These are phyloP conservation scores for Xylaria sp. DNA, from an alignment of 2,329 filamentous ascomycete species.

Conservation along the genomic window DNA sequence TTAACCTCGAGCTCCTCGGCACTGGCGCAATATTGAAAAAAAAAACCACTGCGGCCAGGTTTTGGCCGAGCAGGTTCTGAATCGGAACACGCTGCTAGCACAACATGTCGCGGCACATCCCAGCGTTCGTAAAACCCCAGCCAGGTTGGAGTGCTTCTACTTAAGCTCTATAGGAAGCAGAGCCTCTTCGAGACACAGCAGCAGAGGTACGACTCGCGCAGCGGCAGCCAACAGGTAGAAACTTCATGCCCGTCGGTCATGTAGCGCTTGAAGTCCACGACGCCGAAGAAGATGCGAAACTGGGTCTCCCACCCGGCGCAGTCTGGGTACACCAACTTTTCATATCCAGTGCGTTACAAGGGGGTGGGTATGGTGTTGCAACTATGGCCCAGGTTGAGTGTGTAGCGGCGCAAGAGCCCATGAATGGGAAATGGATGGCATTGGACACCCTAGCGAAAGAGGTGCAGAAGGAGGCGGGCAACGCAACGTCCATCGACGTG, in stretches of 20 bases:
- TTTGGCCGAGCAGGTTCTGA: conserved; percentile 48
- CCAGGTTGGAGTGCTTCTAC: conserved; percentile 15
- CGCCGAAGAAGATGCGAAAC: conserved; percentile 47
- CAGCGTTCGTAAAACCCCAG: conserved; percentile 42
- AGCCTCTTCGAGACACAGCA: conserved; percentile 53
- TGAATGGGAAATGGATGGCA: conserved; percentile 50
- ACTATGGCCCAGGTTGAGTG: conserved; percentile 53
- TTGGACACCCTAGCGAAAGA: conserved; percentile 53
- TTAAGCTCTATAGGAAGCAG: conserved; percentile 47
- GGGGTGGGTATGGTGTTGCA: conserved; percentile 51
- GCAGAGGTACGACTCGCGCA: conserved; percentile 45
- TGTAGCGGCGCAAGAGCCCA: conserved; percentile 48
- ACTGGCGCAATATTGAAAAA: conserved; percentile 28
- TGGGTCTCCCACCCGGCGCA: conserved; percentile 50
- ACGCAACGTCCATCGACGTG: conserved; percentile 45
- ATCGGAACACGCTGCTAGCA: conserved; percentile 48
- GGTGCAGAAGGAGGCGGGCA: conserved; percentile 46
- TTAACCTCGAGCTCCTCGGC: conserved; percentile 4
- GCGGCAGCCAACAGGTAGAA: conserved; percentile 47
- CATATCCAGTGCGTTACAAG: conserved; percentile 55
- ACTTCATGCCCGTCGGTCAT: conserved; percentile 56
- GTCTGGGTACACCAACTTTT: conserved; percentile 57
- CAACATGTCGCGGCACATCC: conserved; percentile 49
- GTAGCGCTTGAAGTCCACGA: conserved; percentile 52
- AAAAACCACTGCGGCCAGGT: conserved; percentile 41